Evolutionary conservation across 73 alveolate genomes (phyloP).

Genomic region (Durusdinium trenchii): DNA sequence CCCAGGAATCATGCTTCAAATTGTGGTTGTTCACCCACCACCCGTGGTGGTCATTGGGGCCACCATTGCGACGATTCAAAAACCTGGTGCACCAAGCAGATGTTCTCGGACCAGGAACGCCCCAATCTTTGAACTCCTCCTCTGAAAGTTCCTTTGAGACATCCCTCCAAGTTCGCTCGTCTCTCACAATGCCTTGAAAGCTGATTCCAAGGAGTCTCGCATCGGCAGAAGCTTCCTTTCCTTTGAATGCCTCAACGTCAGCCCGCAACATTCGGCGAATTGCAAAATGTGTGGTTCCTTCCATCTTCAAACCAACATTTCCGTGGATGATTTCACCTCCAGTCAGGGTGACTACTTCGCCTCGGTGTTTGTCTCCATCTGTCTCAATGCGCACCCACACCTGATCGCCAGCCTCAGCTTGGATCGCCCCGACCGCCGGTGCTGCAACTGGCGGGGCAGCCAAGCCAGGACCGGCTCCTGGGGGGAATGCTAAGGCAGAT

Average conservation of each 20-base stretch:
- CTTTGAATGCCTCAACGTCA: not conserved
- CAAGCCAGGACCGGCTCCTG: not conserved
- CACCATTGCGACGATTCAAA: slow-evolving; percentile 27
- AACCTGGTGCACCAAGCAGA: not conserved
- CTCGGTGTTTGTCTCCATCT: not conserved
- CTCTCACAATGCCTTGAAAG: not conserved
- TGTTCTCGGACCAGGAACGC: slow-evolving; percentile 15
- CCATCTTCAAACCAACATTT: not conserved
- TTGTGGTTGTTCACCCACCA: not conserved
- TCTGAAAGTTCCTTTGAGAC: not conserved
- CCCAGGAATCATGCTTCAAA: slow-evolving; percentile 14
- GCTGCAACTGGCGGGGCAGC: slow-evolving; percentile 35
- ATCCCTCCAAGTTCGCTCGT: not conserved
- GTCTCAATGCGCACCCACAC: not conserved
- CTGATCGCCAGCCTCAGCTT: not conserved
- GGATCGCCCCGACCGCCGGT: not conserved
- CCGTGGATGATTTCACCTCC: slow-evolving; percentile 12
- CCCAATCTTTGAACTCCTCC: slow-evolving; percentile 14
- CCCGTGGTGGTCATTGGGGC: slow-evolving; percentile 21
- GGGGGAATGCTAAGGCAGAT: slow-evolving; percentile 29
- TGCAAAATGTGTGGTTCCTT: not conserved
- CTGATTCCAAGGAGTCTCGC: not conserved
- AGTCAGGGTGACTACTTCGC: not conserved
- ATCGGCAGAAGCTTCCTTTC: not conserved
- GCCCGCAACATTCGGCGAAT: not conserved